Base-by-base conservation (phyloP, 345 rosid species). In the Hibiscus trionum region DNA sequence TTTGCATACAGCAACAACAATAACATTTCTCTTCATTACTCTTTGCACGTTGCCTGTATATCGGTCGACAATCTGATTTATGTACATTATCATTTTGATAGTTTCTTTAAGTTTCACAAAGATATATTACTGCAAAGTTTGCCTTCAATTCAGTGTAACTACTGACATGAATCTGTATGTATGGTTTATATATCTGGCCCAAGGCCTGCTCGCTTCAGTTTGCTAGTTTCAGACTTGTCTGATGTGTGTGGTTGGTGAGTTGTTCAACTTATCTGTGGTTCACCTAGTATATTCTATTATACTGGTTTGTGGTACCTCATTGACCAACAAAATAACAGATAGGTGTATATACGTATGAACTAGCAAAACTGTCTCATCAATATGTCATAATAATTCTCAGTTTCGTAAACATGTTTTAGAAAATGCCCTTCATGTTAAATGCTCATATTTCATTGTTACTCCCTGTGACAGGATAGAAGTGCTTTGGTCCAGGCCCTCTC, bases 401-500 rank as follows among this genome's bases (percentile, higher is more conserved):
- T 66, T 66, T 46, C 39, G 1, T 42, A 42, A 65, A 44, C 53
- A 11, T 44, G 55, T 42, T 64, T 11, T 14, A 66, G 56, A 24
- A 47, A 24, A 47, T 66, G n/a, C 70, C 35, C 11, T 66, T 66
- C 49, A 31, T 47, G 37, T 47, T 46, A 66, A 37, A 16, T 56
- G 53, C 19, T 27, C 37, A 31, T 7, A 31, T n/a, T 72, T 9
- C 37, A n/a, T 44, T 57, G 37, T 67, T 64, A 44, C 52, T 67
- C n/a, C 3, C 70, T 77, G 50, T 16, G 72, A 84, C 90, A 93
- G 98, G 96, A 91, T 73, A 86, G 86, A 78, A 76, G 79, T 77
- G 82, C 88, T 56, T 77, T 93, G 71, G 86, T 88, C 80, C 90
- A 86, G 80, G 80, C 98, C 78, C 94, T 93, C 56, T 88, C 98